These are phyloP conservation scores for Flaveria floridana DNA, from an alignment of 140 eudicot species.

Conservation along the genomic window DNA sequence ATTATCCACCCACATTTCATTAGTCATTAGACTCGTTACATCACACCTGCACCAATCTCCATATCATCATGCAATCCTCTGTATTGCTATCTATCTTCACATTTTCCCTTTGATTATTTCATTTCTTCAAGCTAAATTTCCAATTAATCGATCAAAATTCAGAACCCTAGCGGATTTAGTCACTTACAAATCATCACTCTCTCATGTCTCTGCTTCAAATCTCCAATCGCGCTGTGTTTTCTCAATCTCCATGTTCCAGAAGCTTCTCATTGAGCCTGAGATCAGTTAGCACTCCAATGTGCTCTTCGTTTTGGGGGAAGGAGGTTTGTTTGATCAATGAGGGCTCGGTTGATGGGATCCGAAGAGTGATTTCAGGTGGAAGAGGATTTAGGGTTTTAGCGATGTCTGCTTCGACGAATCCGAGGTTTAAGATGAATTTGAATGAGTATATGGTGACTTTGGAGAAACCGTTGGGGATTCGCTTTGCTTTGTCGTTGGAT, in stretches of 20 bases:
- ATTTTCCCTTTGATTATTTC: too few species aligned
- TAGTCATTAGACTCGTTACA: not conserved
- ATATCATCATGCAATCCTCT: slow-evolving; percentile 15
- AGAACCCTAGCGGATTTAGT: slow-evolving; percentile 9
- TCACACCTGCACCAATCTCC: slow-evolving; percentile 35
- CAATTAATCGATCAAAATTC: too few species aligned
- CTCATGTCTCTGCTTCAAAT: slow-evolving; percentile 38
- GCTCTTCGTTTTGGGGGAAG: slow-evolving; percentile 48
- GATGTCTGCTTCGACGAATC: slow-evolving; percentile 45
- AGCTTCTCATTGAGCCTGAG: slow-evolving; percentile 28
- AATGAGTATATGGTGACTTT: slow-evolving; percentile 92
- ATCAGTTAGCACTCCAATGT: slow-evolving; percentile 2
- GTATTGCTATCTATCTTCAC: not conserved
- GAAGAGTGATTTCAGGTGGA: slow-evolving; percentile 15
- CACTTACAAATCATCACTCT: not conserved
- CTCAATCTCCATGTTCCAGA: slow-evolving; percentile 26
- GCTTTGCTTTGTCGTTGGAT: slow-evolving; percentile 81
- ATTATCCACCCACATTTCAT: slow-evolving; percentile 36
- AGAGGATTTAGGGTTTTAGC: slow-evolving; percentile 54
- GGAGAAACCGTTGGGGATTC: slow-evolving; percentile 89
- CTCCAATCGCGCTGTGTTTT: slow-evolving; percentile 24
- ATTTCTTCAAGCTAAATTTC: too few species aligned
- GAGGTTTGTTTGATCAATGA: slow-evolving; percentile 40
- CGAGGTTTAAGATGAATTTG: slow-evolving; percentile 72
- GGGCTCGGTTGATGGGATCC: slow-evolving; percentile 6